Evolutionary conservation across 2,329 filamentous ascomycete species (phyloP).

Genomic region (Diplodia scrobiculata): DNA sequence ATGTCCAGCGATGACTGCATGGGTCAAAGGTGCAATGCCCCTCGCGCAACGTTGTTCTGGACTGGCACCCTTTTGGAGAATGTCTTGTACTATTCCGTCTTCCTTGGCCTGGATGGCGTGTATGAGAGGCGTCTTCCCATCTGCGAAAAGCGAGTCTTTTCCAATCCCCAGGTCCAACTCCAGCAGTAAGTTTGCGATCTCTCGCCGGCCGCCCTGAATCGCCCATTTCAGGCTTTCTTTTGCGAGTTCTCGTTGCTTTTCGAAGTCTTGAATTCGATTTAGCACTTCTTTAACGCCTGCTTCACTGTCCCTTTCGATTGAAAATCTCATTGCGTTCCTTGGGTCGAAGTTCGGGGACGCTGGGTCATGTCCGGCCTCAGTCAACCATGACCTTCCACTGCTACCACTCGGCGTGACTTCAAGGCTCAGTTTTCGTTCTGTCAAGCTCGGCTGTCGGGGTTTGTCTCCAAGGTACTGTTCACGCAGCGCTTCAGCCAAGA

Average conservation of each 20-base stretch:
- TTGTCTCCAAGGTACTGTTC: constrained; percentile 25
- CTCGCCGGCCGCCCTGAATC: not conserved
- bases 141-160: constrained; percentile 16
- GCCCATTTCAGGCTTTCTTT: constrained; percentile 22
- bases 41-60: constrained; percentile 16
- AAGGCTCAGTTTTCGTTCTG: constrained; percentile 11
- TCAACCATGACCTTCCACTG: constrained; percentile 15
- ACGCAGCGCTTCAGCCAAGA: constrained; percentile 12
- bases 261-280: constrained; percentile 7
- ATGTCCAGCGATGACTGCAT: constrained; percentile 13
- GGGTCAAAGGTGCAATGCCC: constrained; percentile 20
- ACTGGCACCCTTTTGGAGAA: constrained; percentile 16
- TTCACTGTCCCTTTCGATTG: constrained; percentile 15
- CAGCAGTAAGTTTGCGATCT: constrained; percentile 11
- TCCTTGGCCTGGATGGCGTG: constrained; percentile 19
- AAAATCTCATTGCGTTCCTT: constrained; percentile 1
- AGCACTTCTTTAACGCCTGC: constrained; percentile 10
- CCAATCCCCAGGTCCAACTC: constrained; percentile 13
- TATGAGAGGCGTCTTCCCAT: constrained; percentile 20
- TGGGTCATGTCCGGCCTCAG: constrained; percentile 18
- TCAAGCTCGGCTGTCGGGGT: constrained; percentile 9
- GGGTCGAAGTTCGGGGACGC: constrained; percentile 16
- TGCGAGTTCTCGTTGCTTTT: constrained; percentile 14
- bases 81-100: constrained; percentile 24
- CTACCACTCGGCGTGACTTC: constrained; percentile 1